A percentile compares a stretch with the other conserved stretches of the same genome.
Conservation (phyloP, 139 green algal species). For the Pycnococcus provasolii region DNA sequence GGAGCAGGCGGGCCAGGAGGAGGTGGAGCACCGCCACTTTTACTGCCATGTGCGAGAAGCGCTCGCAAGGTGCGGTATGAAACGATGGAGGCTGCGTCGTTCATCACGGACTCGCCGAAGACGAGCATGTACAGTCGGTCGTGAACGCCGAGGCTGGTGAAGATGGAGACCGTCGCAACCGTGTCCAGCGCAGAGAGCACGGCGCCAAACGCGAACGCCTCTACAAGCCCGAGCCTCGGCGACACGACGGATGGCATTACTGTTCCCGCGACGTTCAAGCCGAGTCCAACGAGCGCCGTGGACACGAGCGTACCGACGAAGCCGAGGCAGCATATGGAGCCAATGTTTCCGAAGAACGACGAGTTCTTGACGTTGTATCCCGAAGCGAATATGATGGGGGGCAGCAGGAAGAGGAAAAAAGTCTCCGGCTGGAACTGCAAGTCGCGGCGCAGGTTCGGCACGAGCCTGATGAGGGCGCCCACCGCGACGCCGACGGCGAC, state of each 20-base stretch:
- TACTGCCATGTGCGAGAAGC: background rate
- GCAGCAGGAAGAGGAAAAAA: background rate
- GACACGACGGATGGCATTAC: background rate
- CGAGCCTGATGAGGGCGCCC: too few relatives aligned
- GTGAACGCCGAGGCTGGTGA: background rate
- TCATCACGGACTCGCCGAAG: background rate
- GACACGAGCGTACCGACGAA: background rate
- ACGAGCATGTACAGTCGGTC: background rate
- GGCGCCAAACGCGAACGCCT: background rate
- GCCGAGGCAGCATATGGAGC: background rate
- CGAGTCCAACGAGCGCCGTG: background rate
- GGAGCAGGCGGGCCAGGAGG: too few relatives aligned
- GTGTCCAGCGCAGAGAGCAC: background rate
- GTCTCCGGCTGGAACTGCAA: background rate
- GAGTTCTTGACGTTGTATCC: background rate
- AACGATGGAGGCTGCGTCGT: slow-evolving; percentile 1
- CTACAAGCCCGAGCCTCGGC: background rate
- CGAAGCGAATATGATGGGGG: slow-evolving; percentile 1
- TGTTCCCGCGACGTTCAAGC: background rate
- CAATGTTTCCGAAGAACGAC: background rate
- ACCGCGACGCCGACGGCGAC: too few relatives aligned
- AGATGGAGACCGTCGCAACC: background rate
- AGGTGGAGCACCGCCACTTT: too few relatives aligned
- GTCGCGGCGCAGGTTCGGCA: too few relatives aligned
- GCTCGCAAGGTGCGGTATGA: background rate